Percentiles rank a stretch among this genome's conserved stretches.
Evolutionary conservation across 371 early-diverging fungal species (phyloP).

Genomic region (Mycotypha africana): DNA sequence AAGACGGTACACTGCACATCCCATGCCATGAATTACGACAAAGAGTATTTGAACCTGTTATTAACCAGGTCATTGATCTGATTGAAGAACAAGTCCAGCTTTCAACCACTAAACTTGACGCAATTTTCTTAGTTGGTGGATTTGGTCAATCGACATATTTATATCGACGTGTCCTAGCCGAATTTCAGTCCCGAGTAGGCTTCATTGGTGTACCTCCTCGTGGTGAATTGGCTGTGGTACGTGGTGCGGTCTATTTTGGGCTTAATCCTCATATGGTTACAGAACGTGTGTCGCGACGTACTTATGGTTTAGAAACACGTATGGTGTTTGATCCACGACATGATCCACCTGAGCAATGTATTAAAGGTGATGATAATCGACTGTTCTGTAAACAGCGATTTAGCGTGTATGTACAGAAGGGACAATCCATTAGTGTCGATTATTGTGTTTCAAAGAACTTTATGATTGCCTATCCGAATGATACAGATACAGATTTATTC

Average conservation of each 20-base stretch:
- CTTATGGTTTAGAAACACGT: slow-evolving; percentile 57
- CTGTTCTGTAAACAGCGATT: slow-evolving; percentile 54
- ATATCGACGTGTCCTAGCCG: slow-evolving; percentile 40
- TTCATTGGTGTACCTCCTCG: slow-evolving; percentile 51
- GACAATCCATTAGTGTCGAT: slow-evolving; percentile 52
- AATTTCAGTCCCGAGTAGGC: slow-evolving; percentile 42
- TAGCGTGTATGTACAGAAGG: slow-evolving; percentile 56
- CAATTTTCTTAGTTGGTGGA: slow-evolving; percentile 58
- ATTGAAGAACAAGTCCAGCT: slow-evolving; percentile 54
- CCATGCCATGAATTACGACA: slow-evolving; percentile 46
- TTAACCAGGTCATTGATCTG: slow-evolving; percentile 49
- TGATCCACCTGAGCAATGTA: slow-evolving; percentile 57
- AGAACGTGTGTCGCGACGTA: slow-evolving; percentile 56
- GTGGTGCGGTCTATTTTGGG: slow-evolving; percentile 55
- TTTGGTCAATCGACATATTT: slow-evolving; percentile 58
- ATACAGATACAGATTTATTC: slow-evolving; percentile 49
- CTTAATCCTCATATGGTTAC: slow-evolving; percentile 51
- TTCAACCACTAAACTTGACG: slow-evolving; percentile 32
- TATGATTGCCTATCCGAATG: slow-evolving; percentile 52
- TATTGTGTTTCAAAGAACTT: slow-evolving; percentile 61
- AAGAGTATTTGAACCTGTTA: slow-evolving; percentile 59
- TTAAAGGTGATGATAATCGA: slow-evolving; percentile 42
- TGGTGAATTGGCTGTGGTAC: slow-evolving; percentile 47
- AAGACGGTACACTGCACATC: slow-evolving; percentile 50
- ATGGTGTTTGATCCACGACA: slow-evolving; percentile 55